These are phyloP conservation scores for Elongisporangium anandrum DNA, from an alignment of 352 stramenopile species.

Conservation along the genomic window DNA sequence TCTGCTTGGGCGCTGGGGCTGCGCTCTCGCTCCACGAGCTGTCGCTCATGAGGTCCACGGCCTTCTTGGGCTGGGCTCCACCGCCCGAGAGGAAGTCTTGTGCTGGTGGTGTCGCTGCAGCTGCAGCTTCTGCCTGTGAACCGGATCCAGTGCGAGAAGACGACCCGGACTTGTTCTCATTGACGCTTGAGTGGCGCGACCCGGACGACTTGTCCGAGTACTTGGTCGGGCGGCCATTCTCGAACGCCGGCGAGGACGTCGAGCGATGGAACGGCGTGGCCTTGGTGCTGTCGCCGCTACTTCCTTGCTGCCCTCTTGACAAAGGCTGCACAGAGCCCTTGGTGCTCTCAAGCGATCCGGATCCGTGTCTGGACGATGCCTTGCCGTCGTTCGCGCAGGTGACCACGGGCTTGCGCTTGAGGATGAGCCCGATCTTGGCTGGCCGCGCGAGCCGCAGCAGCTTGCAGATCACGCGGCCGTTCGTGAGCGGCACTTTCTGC, in stretches of 20 bases:
- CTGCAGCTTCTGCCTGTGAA: constrained; percentile 16
- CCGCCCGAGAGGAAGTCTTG: constrained; percentile 76
- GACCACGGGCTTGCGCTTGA: constrained; percentile 69
- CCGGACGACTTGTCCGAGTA: constrained; percentile 51
- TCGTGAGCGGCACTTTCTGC: constrained; percentile 68
- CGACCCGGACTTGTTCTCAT: constrained; percentile 12
- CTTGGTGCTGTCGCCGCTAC: constrained; percentile 11
- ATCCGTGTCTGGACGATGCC: constrained; percentile 7
- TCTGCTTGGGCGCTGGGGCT: constrained; percentile 14
- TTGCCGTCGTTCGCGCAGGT: constrained; percentile 39
- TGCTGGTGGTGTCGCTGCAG: constrained; percentile 35
- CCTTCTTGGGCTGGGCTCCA: constrained; percentile 12
- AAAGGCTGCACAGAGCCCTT: constrained; percentile 22
- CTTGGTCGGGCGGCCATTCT: constrained; percentile 50
- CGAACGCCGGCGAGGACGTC: constrained; percentile 35
- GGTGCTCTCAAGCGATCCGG: constrained; percentile 1
- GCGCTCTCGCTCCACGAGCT: constrained; percentile 39
- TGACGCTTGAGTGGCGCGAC: constrained; percentile 10
- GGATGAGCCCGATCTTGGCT: constrained; percentile 53
- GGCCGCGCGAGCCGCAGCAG: constrained; percentile 64
- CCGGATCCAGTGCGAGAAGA: constrained; percentile 29
- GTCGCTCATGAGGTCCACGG: constrained; percentile 76
- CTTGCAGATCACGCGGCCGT: constrained; percentile 82
- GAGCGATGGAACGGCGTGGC: constrained; percentile 31
- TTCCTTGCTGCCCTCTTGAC: constrained; percentile 13